phyloP scores from a whole-genome alignment of 2,329 filamentous ascomycete species.

The Ustulina deusta region DNA sequence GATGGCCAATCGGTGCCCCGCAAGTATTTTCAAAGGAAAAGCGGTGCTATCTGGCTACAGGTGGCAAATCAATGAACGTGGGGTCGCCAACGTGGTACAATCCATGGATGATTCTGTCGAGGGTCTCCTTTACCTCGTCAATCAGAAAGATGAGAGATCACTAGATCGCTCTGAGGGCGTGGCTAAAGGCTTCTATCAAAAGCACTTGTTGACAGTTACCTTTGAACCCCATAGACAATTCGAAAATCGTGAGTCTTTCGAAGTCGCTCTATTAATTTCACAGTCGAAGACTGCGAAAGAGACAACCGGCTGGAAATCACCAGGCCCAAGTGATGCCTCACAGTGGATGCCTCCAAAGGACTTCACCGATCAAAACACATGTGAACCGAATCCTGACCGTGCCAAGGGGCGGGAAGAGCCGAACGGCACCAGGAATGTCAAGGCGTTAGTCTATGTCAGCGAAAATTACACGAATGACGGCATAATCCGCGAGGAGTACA shows the following conservation, averaged over 20 bases:
- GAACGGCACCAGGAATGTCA: background rate
- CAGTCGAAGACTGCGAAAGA: background rate
- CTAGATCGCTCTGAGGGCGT: conserved; percentile 17
- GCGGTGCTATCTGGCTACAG: conserved; percentile 10
- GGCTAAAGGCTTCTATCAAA: conserved; percentile 12
- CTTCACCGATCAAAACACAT: background rate
- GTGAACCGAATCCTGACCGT: background rate
- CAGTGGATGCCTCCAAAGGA: background rate
- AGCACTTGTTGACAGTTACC: conserved; percentile 3
- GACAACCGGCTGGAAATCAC: background rate
- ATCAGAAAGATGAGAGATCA: background rate
- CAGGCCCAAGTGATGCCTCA: background rate
- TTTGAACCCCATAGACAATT: conserved; percentile 8
- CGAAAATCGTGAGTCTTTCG: background rate
- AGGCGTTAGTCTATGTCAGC: conserved; percentile 18
- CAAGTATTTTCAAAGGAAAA: conserved; percentile 14
- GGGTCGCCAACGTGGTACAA: conserved; percentile 18
- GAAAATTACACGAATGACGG: conserved; percentile 12
- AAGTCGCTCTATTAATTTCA: conserved; percentile 11
- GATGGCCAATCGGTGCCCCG: conserved; percentile 17
- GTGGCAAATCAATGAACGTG: conserved; percentile 24
- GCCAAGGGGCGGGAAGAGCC: background rate
- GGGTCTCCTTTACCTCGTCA: conserved; percentile 21
- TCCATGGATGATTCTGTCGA: conserved; percentile 21
- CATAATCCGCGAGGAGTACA: conserved; percentile 18